These are phyloP conservation scores for Coccinonectria pachysandricola DNA, from an alignment of 2,329 filamentous ascomycete species.

Conservation along the genomic window DNA sequence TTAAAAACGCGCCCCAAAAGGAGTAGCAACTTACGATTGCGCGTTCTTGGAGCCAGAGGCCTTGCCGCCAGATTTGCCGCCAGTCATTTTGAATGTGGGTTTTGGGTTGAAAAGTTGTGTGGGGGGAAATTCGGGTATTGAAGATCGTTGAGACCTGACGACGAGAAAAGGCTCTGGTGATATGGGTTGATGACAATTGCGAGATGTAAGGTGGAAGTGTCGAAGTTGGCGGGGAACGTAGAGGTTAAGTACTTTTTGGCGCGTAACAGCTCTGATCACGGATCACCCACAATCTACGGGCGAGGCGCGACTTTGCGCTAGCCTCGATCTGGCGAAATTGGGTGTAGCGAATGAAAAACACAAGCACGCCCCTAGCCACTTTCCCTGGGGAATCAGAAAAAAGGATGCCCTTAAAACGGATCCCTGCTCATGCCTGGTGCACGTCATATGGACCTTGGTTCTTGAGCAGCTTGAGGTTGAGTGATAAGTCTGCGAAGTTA, in stretches of 20 bases:
- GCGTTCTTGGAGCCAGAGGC: slow-evolving; percentile 98
- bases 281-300: slow-evolving; percentile 41
- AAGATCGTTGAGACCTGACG: slow-evolving; percentile 13
- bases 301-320: slow-evolving; percentile 21
- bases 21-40: slow-evolving; percentile 70
- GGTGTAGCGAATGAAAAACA: slow-evolving; percentile 20
- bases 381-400: slow-evolving; percentile 15
- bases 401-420: slow-evolving; percentile 8
- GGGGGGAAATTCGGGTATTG: slow-evolving; percentile 8
- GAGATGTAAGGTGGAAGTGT: slow-evolving; percentile 24
- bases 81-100: slow-evolving; percentile 81
- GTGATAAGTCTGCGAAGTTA: too few species aligned
- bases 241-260: slow-evolving; percentile 49
- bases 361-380: slow-evolving; percentile 13
- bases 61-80: slow-evolving; percentile 99
- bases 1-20: slow-evolving; percentile 3
- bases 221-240: slow-evolving; percentile 34
- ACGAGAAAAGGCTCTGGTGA: slow-evolving; percentile 21
- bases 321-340: slow-evolving; percentile 22
- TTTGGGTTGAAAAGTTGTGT: slow-evolving; percentile 14
- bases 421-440: too few species aligned
- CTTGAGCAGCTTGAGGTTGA: too few species aligned
- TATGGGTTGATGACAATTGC: slow-evolving; percentile 28
- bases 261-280: slow-evolving; percentile 34
- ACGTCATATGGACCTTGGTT: too few species aligned